phyloP scores from a whole-genome alignment of 2,329 filamentous ascomycete genomes.

The Claviceps sp. region DNA sequence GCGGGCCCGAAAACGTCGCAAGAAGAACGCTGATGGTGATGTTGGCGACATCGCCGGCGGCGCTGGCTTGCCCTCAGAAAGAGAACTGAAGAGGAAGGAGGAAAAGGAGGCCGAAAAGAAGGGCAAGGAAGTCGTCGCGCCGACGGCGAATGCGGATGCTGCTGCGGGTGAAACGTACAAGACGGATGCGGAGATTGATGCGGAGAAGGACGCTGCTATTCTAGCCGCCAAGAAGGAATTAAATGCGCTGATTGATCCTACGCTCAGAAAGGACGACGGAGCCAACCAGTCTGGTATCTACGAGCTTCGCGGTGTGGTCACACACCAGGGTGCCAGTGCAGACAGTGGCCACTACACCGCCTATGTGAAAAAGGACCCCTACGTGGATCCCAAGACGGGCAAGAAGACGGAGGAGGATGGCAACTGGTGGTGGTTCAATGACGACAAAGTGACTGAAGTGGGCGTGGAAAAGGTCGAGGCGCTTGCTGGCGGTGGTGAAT shows the following conservation, averaged over 20 bases:
- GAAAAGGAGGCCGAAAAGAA: conserved; percentile 31
- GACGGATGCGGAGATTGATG: conserved; percentile 86
- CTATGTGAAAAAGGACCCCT: conserved; percentile 84
- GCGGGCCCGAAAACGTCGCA: conserved; percentile 82
- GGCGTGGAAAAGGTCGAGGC: conserved; percentile 81
- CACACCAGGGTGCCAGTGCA: conserved; percentile 90
- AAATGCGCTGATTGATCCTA: conserved; percentile 59
- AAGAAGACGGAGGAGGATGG: conserved; percentile 72
- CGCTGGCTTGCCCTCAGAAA: conserved; percentile 34
- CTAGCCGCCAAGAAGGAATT: conserved; percentile 80
- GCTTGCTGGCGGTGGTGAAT: conserved; percentile 78
- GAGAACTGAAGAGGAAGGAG: conserved; percentile 36
- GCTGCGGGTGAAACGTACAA: conserved; percentile 74
- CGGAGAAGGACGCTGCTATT: conserved; percentile 65
- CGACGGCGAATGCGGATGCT: conserved; percentile 46
- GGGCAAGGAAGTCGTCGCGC: conserved; percentile 21
- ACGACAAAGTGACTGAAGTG: conserved; percentile 92
- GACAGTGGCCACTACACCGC: conserved; percentile 98
- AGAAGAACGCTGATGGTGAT: conserved; percentile 42
- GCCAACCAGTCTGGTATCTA: conserved; percentile 92
- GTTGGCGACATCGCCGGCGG: conserved; percentile 31
- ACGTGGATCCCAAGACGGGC: conserved; percentile 60
- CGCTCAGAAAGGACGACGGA: conserved; percentile 62
- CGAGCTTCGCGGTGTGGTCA: conserved; percentile 85
- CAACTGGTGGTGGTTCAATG: conserved; percentile 99